Base-by-base conservation (phyloP, 208 protist species). In the Acanthamoeba divionensis region DNA sequence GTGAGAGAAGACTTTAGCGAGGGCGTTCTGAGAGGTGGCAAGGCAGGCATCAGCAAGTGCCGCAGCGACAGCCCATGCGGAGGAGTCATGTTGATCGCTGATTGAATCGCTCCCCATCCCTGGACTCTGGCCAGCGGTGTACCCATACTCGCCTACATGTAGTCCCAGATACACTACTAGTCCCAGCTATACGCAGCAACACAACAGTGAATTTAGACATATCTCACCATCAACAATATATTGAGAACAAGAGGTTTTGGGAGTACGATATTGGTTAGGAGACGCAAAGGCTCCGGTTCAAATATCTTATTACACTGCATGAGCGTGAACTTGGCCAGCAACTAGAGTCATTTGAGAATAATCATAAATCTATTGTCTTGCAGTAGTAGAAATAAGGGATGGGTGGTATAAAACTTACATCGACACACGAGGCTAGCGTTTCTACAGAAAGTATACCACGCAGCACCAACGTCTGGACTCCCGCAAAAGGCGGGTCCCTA, bases 261-360 rank as follows among this genome's bases (percentile, higher is more conserved):
- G 50, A 21, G 79, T 24, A 87, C 79, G 33, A 87, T 87, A 31
- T 87, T 87, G 31, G 38, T 33, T 3, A 45, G 79, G 1, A 87
- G 41, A 1, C 79, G 52, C 26, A 52, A 8, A 9, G 79, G 79
- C 41, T 87, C 79, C 2, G 79, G 79, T 60, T 87, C 55, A 60
- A 87, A 87, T 7, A 87, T 33, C 79, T 87, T 87, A 2, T 69
- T 45, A 38, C 57, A 60, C 41, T 63, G 50, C 79, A 87, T 87
- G 36, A 38, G 55, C 1, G 54, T 87, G 57, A 87, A 87, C 55
- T 69, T 87, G 79, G 57, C 54, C 38, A 87, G 57, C 57, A 87
- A 45, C 79, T 85, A 41, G 12, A 1, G 63, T 36, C 52, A 24
- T 18, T 60, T 60, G 52, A n/a, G 52, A n/a, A n/a, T 60, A 60